Base-by-base conservation (phyloP, 169 alveolate species). In the Cryptosporidium ryanae region DNA sequence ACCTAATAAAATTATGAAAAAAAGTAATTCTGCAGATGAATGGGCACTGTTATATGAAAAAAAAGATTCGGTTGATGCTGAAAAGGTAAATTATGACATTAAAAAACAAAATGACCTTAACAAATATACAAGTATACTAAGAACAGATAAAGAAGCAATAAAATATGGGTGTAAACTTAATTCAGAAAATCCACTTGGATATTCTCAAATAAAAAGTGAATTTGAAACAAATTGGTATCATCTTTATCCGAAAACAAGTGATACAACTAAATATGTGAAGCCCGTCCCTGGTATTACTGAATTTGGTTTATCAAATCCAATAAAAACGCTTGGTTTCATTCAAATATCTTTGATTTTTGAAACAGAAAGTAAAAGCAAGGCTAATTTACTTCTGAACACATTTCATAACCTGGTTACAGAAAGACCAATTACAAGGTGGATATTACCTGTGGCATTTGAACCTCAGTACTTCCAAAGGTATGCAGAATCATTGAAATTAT, bases 401-500 rank as follows among this genome's bases (percentile, higher is more conserved):
- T 76, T 27, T 38, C 23, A 31, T 31, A 76, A 43, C 25, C 25
- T 76, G 13, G n/a, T 61, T 7, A 55, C 61, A 0, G 64, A 59
- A 21, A 76, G 50, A 49, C 76, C 87, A 0, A 61, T 55, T 17
- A 57, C 87, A 4, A 76, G 71, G 10, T 76, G 87, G 87, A 59
- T 76, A 15, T 31, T 76, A n/a, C 87, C 87, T 38, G 43, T 23
- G 10, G 71, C 71, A 21, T 76, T 76, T 76, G 87, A 76, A 13
- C 87, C 87, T 3, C 87, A 76, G 27, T 76, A 76, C 25, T 76
- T 76, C 48, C 87, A 76, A 59, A 76, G 38, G 71, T 76, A 76
- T 46, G 87, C 87, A 17, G 87, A 76, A 59, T 32, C 34, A 21
- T 27, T 76, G 23, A 76, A 76, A 76, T 44, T 34, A 23, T 8